Evolutionary conservation across 1,139 yeast genomes (phyloP).

Genomic region (Pichia sp.): DNA sequence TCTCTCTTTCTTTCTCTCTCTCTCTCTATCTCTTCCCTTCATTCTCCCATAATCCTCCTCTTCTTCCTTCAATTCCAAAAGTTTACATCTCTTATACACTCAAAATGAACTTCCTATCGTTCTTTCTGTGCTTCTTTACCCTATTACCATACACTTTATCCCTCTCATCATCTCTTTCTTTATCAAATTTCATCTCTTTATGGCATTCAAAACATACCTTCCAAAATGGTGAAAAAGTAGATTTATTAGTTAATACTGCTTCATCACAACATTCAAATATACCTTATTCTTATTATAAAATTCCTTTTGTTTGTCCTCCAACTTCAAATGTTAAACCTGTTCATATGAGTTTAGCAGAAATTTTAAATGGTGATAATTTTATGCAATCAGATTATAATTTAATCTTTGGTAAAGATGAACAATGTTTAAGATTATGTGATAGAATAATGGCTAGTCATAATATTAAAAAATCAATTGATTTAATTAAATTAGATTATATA

Average conservation of each 20-base stretch:
- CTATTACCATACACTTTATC: not conserved
- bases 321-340: conserved; percentile 48
- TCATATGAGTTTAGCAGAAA: conserved; percentile 68
- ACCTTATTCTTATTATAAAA: conserved; percentile 72
- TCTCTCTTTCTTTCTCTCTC: not conserved
- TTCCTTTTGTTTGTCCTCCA: conserved; percentile 80
- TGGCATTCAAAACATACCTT: conserved; percentile 32
- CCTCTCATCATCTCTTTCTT: conserved; percentile 3
- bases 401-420: conserved; percentile 53
- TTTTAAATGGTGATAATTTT: conserved; percentile 73
- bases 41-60: too few species aligned
- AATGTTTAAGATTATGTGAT: conserved; percentile 66
- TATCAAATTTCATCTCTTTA: not conserved
- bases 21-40: too few species aligned
- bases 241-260: conserved; percentile 67
- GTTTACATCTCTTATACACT: too few species aligned
- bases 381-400: conserved; percentile 69
- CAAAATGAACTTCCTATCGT: not conserved
- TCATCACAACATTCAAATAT: conserved; percentile 71
- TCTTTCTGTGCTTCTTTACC: not conserved
- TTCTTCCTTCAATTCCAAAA: too few species aligned
- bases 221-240: conserved; percentile 54
- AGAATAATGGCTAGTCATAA: conserved; percentile 47
- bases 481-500: conserved; percentile 65
- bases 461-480: conserved; percentile 49